Evolutionary conservation across 2,329 filamentous ascomycete genomes (phyloP).

Genomic region (Thielaviopsis punctulata): DNA sequence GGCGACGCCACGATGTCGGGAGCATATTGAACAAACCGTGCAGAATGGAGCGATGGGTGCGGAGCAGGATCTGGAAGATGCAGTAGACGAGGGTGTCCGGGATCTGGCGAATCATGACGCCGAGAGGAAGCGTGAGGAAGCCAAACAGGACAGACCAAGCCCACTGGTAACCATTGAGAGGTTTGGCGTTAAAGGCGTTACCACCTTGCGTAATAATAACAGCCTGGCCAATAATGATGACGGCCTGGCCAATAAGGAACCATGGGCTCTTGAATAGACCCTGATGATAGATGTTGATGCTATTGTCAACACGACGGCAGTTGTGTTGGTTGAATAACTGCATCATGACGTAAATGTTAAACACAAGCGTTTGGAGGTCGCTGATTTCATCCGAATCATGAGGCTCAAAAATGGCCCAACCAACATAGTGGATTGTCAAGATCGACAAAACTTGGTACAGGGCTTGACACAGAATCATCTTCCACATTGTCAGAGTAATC

Average conservation of each 20-base stretch:
- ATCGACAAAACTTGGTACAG: constrained; percentile 42
- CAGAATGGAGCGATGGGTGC: constrained; percentile 12
- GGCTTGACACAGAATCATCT: constrained; percentile 46
- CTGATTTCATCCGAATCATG: constrained; percentile 22
- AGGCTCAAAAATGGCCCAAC: constrained; percentile 31
- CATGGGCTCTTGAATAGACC: constrained; percentile 58
- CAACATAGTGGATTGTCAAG: constrained; percentile 44
- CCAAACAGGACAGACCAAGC: constrained; percentile 53
- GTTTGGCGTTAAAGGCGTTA: constrained; percentile 44
- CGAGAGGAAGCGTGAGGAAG: constrained; percentile 47
- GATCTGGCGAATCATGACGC: constrained; percentile 25
- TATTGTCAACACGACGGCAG: constrained; percentile 45
- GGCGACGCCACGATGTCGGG: constrained; percentile 11
- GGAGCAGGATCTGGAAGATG: constrained; percentile 17
- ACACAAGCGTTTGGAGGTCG: constrained; percentile 42
- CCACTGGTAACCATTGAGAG: constrained; percentile 49
- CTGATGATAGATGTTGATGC: constrained; percentile 63
- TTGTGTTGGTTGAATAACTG: constrained; percentile 57
- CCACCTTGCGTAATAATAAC: constrained; percentile 57
- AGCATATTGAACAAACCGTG: constrained; percentile 11
- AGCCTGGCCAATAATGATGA: constrained; percentile 54
- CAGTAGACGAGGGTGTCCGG: constrained; percentile 21
- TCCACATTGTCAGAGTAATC: constrained; percentile 55
- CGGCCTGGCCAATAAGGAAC: constrained; percentile 50
- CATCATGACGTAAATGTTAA: constrained; percentile 58